A percentile compares a stretch with the other conserved stretches of the same genome.
Conservation (phyloP, 2,329 filamentous ascomycete species). For the Calonectria henricotiae region DNA sequence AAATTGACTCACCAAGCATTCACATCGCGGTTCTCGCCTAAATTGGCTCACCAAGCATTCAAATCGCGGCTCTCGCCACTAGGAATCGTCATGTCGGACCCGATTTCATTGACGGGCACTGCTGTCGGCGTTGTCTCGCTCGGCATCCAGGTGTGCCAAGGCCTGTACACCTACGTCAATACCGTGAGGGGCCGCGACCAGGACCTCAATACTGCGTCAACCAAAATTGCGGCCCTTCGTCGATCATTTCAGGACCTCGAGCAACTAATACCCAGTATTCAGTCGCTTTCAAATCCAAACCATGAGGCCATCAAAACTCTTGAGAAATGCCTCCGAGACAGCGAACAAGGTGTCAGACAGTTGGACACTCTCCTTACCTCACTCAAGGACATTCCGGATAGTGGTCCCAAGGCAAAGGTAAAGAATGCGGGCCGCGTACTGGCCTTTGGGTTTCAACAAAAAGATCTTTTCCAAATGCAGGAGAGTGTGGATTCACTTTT, state of each 20-base stretch:
- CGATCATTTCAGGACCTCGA: conserved; percentile 7
- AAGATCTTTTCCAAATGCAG: conserved; percentile 9
- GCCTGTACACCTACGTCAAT: conserved; percentile 14
- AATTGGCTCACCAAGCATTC: not conserved
- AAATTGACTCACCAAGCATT: not conserved
- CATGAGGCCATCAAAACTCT: conserved; percentile 3
- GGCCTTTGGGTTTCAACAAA: conserved; percentile 11
- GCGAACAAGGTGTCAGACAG: conserved; percentile 1
- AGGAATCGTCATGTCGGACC: conserved; percentile 17
- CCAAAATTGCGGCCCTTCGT: conserved; percentile 2
- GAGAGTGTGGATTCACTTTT: conserved; percentile 10
- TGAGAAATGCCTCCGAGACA: conserved; percentile 9
- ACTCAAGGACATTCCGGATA: not conserved
- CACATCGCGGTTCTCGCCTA: not conserved
- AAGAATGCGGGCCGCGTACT: conserved; percentile 14
- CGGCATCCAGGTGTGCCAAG: conserved; percentile 25
- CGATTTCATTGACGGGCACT: conserved; percentile 20
- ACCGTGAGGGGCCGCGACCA: conserved; percentile 18
- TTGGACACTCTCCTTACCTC: conserved; percentile 5
- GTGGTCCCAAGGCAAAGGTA: conserved; percentile 3
- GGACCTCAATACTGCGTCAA: conserved; percentile 1
- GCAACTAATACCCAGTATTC: not conserved
- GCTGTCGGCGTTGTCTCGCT: conserved; percentile 27
- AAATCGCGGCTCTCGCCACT: not conserved
- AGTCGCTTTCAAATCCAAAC: conserved; percentile 5